Base-by-base conservation (phyloP, 768 basidiomycete genomes). In the Phlegmacium glaucopus region DNA sequence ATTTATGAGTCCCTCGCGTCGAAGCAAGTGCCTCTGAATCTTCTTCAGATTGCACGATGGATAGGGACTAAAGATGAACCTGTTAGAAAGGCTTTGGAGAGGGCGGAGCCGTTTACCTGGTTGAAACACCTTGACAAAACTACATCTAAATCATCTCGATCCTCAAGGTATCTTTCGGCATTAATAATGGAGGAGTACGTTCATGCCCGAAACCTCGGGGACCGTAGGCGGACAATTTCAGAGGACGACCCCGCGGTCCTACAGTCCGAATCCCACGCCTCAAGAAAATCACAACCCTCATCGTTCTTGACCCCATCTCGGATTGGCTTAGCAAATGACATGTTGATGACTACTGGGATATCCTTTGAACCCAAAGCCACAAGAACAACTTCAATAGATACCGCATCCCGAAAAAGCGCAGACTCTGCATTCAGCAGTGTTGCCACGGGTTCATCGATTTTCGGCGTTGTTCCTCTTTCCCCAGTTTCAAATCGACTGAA, bases 101-200 rank as follows among this genome's bases (percentile, higher is more conserved):
- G 75, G 44, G 74, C 77, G 0, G 88, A 90, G 57, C 85, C 87
- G 6, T 70, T 85, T 39, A 80, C 81, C 6, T 90, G 87, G 88
- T 65, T 89, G 25, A 85, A 80, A 56, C 84, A 88, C 52, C 67
- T 80, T 40, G 77, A 83, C 39, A 79, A 71, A 50, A 72, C 61
- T 44, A 63, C 63, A 38, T 68, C 58, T 41, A 52, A 55, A 29
- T 50, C 53, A 22, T 52, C 47, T 39, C 72, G 77, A 35, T 71
- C 76, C 34, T 75, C 74, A 4, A 83, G 85, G 82, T 71, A 82
- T 59, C 58, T 89, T 40, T 80, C 87, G 8, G 87, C 88, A 3
- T 66, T 85, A 43, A 76, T 86, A 10, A 71, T 84, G 51, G 84
- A 89, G 61, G 81, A 87, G 60, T 87, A 80, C 56, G 48, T 75